Conservation (phyloP, 2,329 filamentous ascomycete species). For the Podosphaera aphanis region DNA sequence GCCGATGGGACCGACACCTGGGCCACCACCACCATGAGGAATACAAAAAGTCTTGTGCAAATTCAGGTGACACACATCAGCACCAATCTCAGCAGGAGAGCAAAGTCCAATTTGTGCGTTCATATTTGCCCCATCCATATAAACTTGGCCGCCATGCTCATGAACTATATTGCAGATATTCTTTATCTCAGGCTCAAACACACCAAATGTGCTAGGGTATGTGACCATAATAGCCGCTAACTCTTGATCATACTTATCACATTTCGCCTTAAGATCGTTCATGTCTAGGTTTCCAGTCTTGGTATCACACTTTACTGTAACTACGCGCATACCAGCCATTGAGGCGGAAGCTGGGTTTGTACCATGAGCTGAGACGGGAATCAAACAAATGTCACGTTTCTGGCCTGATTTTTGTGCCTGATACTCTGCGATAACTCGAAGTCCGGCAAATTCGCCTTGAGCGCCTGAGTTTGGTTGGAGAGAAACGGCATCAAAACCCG, state of each 20-base stretch:
- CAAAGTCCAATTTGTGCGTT: conserved; percentile 92
- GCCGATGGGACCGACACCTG: conserved; percentile 81
- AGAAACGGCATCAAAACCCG: conserved; percentile 72
- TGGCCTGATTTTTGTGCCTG: conserved; percentile 43
- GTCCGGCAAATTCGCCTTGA: conserved; percentile 80
- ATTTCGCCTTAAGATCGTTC: conserved; percentile 65
- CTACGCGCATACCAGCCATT: conserved; percentile 88
- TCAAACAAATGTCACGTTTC: conserved; percentile 76
- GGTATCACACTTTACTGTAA: conserved; percentile 73
- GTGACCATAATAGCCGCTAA: conserved; percentile 91
- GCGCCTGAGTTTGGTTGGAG: conserved; percentile 90
- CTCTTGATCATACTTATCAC: conserved; percentile 64
- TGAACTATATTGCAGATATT: conserved; percentile 71
- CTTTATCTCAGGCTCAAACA: conserved; percentile 79
- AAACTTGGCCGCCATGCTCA: conserved; percentile 71
- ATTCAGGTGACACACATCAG: conserved; percentile 91
- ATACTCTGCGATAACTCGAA: conserved; percentile 71
- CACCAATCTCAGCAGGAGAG: conserved; percentile 83
- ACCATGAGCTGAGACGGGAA: conserved; percentile 83
- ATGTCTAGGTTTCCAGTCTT: conserved; percentile 79
- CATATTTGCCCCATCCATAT: conserved; percentile 98
- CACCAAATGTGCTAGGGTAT: conserved; percentile 83
- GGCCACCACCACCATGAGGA: conserved; percentile 81
- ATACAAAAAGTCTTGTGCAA: conserved; percentile 99
- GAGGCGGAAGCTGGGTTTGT: conserved; percentile 89